Percentiles rank a stretch among this genome's conserved stretches.
Conservation (phyloP, 179 eudicot genomes). For the Camellia oleifera region DNA sequence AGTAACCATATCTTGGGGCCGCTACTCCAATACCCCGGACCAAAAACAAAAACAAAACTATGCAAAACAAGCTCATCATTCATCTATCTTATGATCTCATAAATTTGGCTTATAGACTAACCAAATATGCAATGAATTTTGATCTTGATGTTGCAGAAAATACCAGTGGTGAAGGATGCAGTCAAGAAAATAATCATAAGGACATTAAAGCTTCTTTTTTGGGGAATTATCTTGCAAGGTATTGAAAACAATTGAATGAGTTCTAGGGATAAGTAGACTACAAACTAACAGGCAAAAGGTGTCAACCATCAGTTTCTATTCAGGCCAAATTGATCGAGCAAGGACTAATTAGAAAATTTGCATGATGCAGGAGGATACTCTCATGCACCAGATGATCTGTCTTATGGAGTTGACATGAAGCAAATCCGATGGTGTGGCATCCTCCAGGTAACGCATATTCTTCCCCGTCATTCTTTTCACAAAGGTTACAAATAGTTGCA, state of each 20-base stretch:
- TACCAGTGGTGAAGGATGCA: constrained; percentile 29
- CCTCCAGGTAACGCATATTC: constrained; percentile 52
- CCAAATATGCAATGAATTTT: neutral
- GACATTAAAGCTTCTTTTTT: constrained; percentile 47
- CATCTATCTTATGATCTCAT: neutral
- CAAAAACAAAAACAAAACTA: too few relatives aligned
- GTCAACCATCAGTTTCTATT: too few relatives aligned
- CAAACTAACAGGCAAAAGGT: too few relatives aligned
- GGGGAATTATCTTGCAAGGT: constrained; percentile 55
- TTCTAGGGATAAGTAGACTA: too few relatives aligned
- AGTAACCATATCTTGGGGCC: neutral
- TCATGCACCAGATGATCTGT: constrained; percentile 39
- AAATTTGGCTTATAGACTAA: neutral
- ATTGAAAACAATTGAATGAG: neutral
- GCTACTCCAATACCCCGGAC: too few relatives aligned
- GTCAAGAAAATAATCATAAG: constrained; percentile 35
- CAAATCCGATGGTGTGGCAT: constrained; percentile 48
- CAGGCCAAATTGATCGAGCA: too few relatives aligned
- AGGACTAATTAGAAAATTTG: neutral
- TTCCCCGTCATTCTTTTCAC: too few relatives aligned
- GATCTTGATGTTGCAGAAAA: constrained; percentile 28
- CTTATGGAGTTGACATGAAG: constrained; percentile 48
- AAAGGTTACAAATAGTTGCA: too few relatives aligned
- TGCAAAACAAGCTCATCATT: neutral
- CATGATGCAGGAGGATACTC: constrained; percentile 43